phyloP scores from a whole-genome alignment of 139 green algal species.

The Mychonastes homosphaera region DNA sequence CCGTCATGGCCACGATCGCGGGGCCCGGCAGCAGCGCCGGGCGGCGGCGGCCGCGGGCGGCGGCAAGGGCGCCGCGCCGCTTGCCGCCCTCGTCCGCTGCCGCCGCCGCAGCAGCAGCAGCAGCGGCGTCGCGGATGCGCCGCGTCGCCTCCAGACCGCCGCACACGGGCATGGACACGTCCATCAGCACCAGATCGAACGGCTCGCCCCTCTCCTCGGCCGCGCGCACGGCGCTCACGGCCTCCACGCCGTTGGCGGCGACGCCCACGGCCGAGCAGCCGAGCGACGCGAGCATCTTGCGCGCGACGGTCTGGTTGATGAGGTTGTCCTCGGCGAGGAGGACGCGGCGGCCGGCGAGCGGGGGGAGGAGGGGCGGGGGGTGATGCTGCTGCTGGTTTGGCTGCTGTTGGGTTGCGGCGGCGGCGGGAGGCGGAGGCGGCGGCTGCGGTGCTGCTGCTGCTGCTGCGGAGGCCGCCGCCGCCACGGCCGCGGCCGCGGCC shows the following conservation, averaged over 20 bases:
- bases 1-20: slow-evolving; percentile 90
- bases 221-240: slow-evolving; percentile 37
- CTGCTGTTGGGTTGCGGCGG: background rate
- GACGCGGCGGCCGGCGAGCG: slow-evolving; percentile 37
- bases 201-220: background rate
- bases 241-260: slow-evolving; percentile 61
- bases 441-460: background rate
- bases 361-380: background rate
- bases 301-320: slow-evolving; percentile 75
- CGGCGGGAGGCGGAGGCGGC: too few species aligned
- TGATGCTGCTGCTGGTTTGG: background rate
- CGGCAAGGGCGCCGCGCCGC: slow-evolving; percentile 21
- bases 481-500: too few species aligned
- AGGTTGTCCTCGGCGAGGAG: slow-evolving; percentile 82
- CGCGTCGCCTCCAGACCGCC: slow-evolving; percentile 69
- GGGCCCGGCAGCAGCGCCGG: too few species aligned
- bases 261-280: slow-evolving; percentile 48
- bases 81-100: too few species aligned
- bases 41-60: too few species aligned
- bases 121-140: slow-evolving; percentile 52
- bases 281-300: slow-evolving; percentile 59
- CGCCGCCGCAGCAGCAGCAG: too few species aligned
- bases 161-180: slow-evolving; percentile 89
- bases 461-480: background rate
- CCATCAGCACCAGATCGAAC: slow-evolving; percentile 41